Base-by-base conservation (phyloP, 352 stramenopile species). In the Phytopythium mirpurense region DNA sequence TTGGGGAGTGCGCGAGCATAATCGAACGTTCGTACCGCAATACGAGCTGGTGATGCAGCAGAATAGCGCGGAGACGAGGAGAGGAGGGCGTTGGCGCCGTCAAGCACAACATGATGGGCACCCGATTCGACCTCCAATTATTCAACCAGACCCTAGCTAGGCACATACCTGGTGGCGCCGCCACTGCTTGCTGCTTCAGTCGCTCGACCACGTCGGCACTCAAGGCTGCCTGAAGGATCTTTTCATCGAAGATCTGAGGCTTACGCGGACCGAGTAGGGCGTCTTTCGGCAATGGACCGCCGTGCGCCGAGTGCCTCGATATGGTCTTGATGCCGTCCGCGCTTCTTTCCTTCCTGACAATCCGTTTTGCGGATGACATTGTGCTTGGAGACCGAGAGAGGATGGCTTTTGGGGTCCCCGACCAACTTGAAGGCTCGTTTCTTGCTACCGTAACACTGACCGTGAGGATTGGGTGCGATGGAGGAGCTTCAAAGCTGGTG, bases 321-420 rank as follows among this genome's bases (percentile, higher is more conserved):
- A 90, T 72, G 0, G 74, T 87, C 27, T 63, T 88, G 54, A 90
- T 88, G 0, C 79, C 79, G 26, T 88, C 79, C 27, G 68, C 57
- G 32, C 72, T 82, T 46, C 55, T 64, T 26, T 65, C 58, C 29
- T n/a, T 29, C 21, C 43, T 47, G 15, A 11, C 14, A n/a, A 23
- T 51, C 8, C 57, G 47, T 12, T n/a, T 46, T 0, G 40, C 6
- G 10, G 24, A 18, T 1, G 29, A 48, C 9, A 44, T 18, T 18
- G 57, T 21, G 5, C 58, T 62, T 19, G 61, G 51, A 32, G 65
- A 72, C 32, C 56, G 54, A 65, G 55, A 24, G 45, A 38, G n/a
- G n/a, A n/a, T n/a, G n/a, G n/a, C n/a, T 27, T 65, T 56, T n/a
- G 40, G 59, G 8, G 61, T 70, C n/a, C 21, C 44, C 9, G 29